A percentile compares a stretch with the other conserved stretches of the same genome.
Conservation (phyloP, 768 basidiomycete genomes). For the Boletus pseudopeckii region DNA sequence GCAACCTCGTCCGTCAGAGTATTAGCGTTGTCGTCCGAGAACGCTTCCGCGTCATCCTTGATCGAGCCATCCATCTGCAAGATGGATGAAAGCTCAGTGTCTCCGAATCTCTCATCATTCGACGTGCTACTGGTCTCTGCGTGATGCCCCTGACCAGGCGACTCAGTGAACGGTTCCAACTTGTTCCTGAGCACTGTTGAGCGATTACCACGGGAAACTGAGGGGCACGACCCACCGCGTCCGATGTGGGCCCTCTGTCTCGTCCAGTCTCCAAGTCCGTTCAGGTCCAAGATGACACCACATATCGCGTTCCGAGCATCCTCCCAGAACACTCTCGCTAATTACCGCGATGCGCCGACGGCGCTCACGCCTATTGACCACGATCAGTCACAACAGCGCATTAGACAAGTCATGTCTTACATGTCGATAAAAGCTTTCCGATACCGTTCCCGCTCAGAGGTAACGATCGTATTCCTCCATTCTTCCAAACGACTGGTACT, state of each 20-base stretch:
- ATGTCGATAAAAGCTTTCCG: conserved; percentile 71
- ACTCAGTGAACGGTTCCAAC: conserved; percentile 59
- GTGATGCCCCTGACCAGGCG: conserved; percentile 34
- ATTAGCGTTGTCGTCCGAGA: conserved; percentile 25
- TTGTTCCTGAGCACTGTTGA: conserved; percentile 55
- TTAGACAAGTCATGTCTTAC: conserved; percentile 34
- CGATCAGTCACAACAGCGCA: not conserved
- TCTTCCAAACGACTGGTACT: conserved; percentile 60
- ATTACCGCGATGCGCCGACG: conserved; percentile 63
- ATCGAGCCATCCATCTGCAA: conserved; percentile 23
- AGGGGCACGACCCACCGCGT: conserved; percentile 55
- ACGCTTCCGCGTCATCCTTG: conserved; percentile 14
- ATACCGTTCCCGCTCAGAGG: conserved; percentile 67
- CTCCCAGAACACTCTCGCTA: conserved; percentile 55
- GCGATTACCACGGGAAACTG: not conserved
- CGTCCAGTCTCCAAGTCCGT: conserved; percentile 75
- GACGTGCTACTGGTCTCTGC: conserved; percentile 33
- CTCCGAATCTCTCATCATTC: conserved; percentile 31
- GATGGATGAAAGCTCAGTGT: conserved; percentile 44
- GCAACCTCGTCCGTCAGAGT: conserved; percentile 72
- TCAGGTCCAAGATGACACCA: conserved; percentile 61
- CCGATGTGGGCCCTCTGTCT: conserved; percentile 88
- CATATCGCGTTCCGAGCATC: conserved; percentile 75
- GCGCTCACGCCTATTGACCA: conserved; percentile 60
- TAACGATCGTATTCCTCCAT: conserved; percentile 68